Evolutionary conservation across 805 yeast species (phyloP), one percentile per base, ranked within the genome.

Genomic region (Candida nemodendra): DNA sequence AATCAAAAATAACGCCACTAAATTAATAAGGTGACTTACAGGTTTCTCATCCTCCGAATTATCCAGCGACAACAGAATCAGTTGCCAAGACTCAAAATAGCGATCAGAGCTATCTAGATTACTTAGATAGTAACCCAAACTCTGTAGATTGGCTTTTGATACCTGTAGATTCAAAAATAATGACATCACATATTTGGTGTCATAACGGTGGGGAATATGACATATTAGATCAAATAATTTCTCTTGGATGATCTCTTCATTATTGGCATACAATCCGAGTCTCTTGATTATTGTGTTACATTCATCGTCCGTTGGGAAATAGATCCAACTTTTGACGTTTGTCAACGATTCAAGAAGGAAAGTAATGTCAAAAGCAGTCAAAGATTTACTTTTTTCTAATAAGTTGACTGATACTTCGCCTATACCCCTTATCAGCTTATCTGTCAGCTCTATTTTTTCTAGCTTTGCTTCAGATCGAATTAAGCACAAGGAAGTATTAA

Each of bases 131-230:
- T n/a, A 31, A 13, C 27, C 32, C 27, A 48, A 23, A 9, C 36
- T 30, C 5, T 38, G 37, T 5, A 32, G 11, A 18, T 23, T 24
- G 4, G 16, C 26, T 7, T 9, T 12, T 3, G 42, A 34, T 5
- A 15, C 16, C 2, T 39, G 30, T 13, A 58, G 36, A n/a, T 46
- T 46, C 23, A 55, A 17, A 33, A 48, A 56, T 17, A 54, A 32
- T 2, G 61, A 55, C 27, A 56, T 22, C 9, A 58, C 43, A 32
- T 42, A 50, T 7, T 37, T 22, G 1, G 51, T 37, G 2, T 38
- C 30, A 34, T 51, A 56, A 4, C 30, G 9, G 0, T 30, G 4
- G 1, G 17, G 21, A 5, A 47, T 21, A 4, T 34, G 41, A 18
- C 53, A 46, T 2, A 49, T 41, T 14, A 47, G 36, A 3, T 37